Evolutionary conservation across 768 basidiomycete species (phyloP).

Genomic region (Tulasnella sp.): DNA sequence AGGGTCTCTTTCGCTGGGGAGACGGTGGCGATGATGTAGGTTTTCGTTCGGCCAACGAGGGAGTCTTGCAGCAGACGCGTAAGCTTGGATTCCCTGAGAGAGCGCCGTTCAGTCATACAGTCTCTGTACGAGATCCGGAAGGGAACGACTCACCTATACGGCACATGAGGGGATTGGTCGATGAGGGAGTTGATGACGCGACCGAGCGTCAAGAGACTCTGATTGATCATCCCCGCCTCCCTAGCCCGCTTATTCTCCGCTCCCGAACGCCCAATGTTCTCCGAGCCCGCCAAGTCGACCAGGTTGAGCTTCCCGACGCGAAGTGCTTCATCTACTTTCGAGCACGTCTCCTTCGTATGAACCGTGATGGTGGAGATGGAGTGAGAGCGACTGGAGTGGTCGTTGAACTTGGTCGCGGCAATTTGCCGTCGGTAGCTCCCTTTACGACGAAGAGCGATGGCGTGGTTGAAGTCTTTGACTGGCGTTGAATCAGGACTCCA

Average conservation of each 20-base stretch:
- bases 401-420: slow-evolving; percentile 95
- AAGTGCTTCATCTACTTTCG: slow-evolving; percentile 69
- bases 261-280: slow-evolving; percentile 95
- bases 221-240: slow-evolving; percentile 99
- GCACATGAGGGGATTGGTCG: slow-evolving; percentile 81
- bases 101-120: neutral
- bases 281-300: slow-evolving; percentile 94
- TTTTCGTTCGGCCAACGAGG: slow-evolving; percentile 94
- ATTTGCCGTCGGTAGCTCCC: slow-evolving; percentile 87
- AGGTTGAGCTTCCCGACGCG: slow-evolving; percentile 93
- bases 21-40: slow-evolving; percentile 92
- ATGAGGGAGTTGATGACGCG: slow-evolving; percentile 94
- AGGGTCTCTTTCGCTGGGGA: slow-evolving; percentile 92
- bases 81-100: slow-evolving; percentile 96
- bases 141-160: slow-evolving; percentile 60
- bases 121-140: slow-evolving; percentile 11
- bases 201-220: slow-evolving; percentile 88
- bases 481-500: slow-evolving; percentile 89
- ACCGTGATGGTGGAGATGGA: slow-evolving; percentile 96
- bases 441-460: slow-evolving; percentile 70
- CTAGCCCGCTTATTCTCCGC: slow-evolving; percentile 90
- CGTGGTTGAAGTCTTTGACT: slow-evolving; percentile 74
- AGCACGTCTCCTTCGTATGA: slow-evolving; percentile 72
- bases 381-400: slow-evolving; percentile 91
- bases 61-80: slow-evolving; percentile 98